phyloP scores from a whole-genome alignment of 2,329 filamentous ascomycete genomes.

The Beauveria brongniartii region DNA sequence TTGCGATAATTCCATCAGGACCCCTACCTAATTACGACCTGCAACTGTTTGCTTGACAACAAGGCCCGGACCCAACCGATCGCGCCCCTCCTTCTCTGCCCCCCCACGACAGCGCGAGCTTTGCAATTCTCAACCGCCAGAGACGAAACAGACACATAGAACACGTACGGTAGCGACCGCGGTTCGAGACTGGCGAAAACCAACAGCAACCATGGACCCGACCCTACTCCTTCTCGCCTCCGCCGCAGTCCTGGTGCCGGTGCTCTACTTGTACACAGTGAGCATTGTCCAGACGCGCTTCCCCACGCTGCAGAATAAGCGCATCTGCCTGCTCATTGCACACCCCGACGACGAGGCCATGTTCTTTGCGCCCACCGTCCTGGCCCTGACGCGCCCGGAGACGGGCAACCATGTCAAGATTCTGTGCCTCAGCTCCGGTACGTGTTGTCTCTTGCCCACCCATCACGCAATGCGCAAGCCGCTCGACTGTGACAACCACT shows the following conservation, averaged over 20 bases:
- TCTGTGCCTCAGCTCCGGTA: conserved; percentile 80
- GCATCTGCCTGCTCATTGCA: conserved; percentile 86
- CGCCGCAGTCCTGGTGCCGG: conserved; percentile 35
- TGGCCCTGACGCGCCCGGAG: conserved; percentile 72
- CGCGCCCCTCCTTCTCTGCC: neutral
- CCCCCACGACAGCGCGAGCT: neutral
- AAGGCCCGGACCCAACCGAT: neutral
- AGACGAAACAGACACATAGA: neutral
- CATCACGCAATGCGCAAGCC: no score
- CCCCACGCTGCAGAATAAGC: conserved; percentile 68
- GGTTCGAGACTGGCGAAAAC: neutral
- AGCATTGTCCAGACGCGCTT: conserved; percentile 42
- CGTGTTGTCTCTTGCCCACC: neutral
- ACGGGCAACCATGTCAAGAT: conserved; percentile 90
- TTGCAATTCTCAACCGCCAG: neutral
- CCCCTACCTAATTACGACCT: neutral
- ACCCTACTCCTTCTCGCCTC: conserved; percentile 20
- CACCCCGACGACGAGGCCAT: conserved; percentile 99
- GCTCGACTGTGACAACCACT: neutral
- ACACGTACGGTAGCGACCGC: neutral
- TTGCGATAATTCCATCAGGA: no score
- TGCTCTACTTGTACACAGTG: conserved; percentile 45
- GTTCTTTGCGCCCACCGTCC: conserved; percentile 90
- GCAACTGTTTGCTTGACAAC: neutral
- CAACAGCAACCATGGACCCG: conserved; percentile 4